Base-by-base conservation (phyloP, 2,329 filamentous ascomycete species). In the Immersiporthe knoxdaviesiana region DNA sequence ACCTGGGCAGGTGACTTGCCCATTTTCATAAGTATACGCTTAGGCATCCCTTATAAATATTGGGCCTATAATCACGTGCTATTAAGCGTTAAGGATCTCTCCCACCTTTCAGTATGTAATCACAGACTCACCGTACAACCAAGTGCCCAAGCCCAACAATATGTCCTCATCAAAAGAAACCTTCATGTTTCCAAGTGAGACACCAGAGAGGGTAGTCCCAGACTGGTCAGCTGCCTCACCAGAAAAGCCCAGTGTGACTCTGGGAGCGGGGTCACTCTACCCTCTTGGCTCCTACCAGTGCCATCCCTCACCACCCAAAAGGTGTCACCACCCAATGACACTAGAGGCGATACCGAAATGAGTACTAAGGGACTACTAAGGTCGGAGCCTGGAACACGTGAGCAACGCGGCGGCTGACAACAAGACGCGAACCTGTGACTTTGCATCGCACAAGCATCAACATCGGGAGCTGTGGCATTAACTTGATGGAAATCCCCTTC, bases 321-420 rank as follows among this genome's bases (percentile, higher is more conserved):
- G 35, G 4, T n/a, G 44, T 47, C 44, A 32, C 27, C 14, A 54
- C 44, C 44, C 27, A 54, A 35, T 39, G 21, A 56, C 35, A 41
- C 30, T 16, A 37, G 63, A 50, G n/a, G 32, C 63, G 11, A 65
- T 65, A 24, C 63, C 50, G 11, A 65, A 56, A 65, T 8, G 52
- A 56, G 52, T 32, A 56, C 35, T 35, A 65, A 56, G 11, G n/a
- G n/a, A 27, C 24, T 21, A 21, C 27, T 50, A 65, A 56, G 11
- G n/a, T 8, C 35, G 35, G 30, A 30, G 5, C 16, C 27, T 54
- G 30, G 18, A 47, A n/a, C 44, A 64, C 63, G 37, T 39, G 47
- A 12, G 35, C 54, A 30, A 30, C 27, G 54, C 54, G 54, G 54
- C 54, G 30, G 54, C 54, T 59, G 54, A 59, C 30, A 59, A 27